phyloP scores from a whole-genome alignment of 768 basidiomycete species.

The Termitomyces sp. region DNA sequence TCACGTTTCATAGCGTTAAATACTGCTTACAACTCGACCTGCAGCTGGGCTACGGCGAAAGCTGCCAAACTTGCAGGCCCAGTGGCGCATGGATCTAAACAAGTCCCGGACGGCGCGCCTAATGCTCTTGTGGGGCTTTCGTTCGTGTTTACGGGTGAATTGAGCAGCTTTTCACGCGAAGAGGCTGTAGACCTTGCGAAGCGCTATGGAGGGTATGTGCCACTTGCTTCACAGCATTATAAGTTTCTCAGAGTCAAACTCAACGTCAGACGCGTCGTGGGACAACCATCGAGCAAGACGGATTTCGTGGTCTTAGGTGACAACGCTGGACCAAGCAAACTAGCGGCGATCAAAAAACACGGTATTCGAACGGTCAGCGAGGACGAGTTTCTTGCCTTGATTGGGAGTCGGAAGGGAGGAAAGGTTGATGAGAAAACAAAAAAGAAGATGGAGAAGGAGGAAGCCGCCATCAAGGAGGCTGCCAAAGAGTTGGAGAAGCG shows the following conservation, averaged over 20 bases:
- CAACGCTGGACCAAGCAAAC: constrained; percentile 83
- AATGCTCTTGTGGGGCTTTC: constrained; percentile 81
- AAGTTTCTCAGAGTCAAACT: background rate
- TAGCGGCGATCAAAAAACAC: constrained; percentile 83
- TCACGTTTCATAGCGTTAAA: background rate
- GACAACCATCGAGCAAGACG: constrained; percentile 86
- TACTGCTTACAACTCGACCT: background rate
- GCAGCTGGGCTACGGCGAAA: constrained; percentile 41
- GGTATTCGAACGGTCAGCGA: constrained; percentile 72
- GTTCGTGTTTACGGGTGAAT: constrained; percentile 95
- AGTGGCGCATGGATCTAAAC: constrained; percentile 60
- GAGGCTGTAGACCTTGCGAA: constrained; percentile 87
- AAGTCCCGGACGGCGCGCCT: constrained; percentile 64
- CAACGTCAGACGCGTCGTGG: constrained; percentile 68
- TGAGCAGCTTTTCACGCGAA: constrained; percentile 81
- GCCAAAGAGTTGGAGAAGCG: constrained; percentile 77
- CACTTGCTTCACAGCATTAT: background rate
- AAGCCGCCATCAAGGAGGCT: constrained; percentile 63
- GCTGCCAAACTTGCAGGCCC: constrained; percentile 63
- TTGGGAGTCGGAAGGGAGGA: constrained; percentile 61
- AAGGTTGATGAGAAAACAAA: constrained; percentile 72
- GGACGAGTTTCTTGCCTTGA: constrained; percentile 82
- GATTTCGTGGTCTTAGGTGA: constrained; percentile 85
- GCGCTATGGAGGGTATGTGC: constrained; percentile 84
- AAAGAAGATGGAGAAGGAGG: constrained; percentile 79